These are phyloP conservation scores for Colletotrichum trifolii DNA, from an alignment of 2,329 filamentous ascomycete genomes.

Conservation along the genomic window DNA sequence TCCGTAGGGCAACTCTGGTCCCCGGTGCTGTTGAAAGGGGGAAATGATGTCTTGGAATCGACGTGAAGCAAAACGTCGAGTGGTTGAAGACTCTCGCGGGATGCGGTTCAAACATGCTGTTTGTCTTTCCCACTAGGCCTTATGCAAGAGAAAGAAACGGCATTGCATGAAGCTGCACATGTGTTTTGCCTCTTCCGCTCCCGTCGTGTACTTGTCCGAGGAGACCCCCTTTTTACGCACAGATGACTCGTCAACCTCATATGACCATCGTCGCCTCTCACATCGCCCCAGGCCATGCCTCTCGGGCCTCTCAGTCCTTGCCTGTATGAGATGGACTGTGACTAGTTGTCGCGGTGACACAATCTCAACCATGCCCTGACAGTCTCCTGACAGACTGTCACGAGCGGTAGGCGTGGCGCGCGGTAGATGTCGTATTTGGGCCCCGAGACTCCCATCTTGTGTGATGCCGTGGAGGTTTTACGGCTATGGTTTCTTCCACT, in stretches of 20 bases:
- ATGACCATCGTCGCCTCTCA: constrained; percentile 10
- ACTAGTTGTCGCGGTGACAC: constrained; percentile 26
- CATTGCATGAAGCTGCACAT: constrained; percentile 1
- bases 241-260: constrained; percentile 15
- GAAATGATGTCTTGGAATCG: constrained; percentile 1
- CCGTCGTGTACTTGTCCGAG: too few relatives aligned
- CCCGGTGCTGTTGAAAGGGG: constrained; percentile 9
- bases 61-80: not conserved
- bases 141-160: not conserved
- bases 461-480: too few relatives aligned
- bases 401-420: constrained; percentile 22
- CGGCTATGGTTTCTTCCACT: too few relatives aligned
- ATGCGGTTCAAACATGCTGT: not conserved
- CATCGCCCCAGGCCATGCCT: not conserved
- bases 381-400: constrained; percentile 32
- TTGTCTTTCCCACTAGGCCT: not conserved
- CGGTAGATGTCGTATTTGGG: constrained; percentile 8
- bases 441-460: not conserved
- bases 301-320: not conserved
- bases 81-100: too few relatives aligned
- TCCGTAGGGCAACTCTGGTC: too few relatives aligned
- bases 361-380: constrained; percentile 9
- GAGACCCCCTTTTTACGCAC: constrained; percentile 11
- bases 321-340: not conserved
- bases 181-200: constrained; percentile 2